A percentile compares a stretch with the other conserved stretches of the same genome.
Evolutionary conservation across 345 rosid species (phyloP).

Genomic region (Brassica nigra): DNA sequence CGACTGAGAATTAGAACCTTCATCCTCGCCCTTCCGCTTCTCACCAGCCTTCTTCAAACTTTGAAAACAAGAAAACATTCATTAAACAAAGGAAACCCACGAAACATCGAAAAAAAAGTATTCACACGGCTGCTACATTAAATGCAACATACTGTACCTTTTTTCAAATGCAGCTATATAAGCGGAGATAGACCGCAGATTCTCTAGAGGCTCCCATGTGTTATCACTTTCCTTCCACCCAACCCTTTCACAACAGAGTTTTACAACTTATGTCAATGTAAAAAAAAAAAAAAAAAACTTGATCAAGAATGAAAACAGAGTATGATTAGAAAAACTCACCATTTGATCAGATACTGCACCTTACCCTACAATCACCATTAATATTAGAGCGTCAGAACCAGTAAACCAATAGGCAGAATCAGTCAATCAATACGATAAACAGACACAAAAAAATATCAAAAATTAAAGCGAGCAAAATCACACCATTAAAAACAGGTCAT

Average conservation of each 20-base stretch:
- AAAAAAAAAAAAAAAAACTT: conserved; percentile 9
- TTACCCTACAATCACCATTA: conserved; percentile 60
- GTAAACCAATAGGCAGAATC: not conserved
- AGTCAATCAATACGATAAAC: not conserved
- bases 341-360: conserved; percentile 94
- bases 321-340: conserved; percentile 55
- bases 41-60: conserved; percentile 70
- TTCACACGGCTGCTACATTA: not conserved
- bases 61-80: conserved; percentile 31
- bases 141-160: conserved; percentile 47
- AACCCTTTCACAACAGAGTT: conserved; percentile 60
- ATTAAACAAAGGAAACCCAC: conserved; percentile 3
- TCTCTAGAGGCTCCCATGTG: conserved; percentile 98
- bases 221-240: conserved; percentile 94
- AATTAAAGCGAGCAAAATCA: conserved; percentile 4
- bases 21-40: conserved; percentile 58
- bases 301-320: conserved; percentile 16
- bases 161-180: conserved; percentile 88
- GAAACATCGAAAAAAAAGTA: not conserved
- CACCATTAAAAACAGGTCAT: not conserved
- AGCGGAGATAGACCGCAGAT: conserved; percentile 79
- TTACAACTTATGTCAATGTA: conserved; percentile 29
- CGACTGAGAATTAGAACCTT: conserved; percentile 49
- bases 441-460: conserved; percentile 9
- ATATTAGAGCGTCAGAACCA: conserved; percentile 8